Base-by-base conservation (phyloP, 768 basidiomycete species). In the Termitomyces sp. region DNA sequence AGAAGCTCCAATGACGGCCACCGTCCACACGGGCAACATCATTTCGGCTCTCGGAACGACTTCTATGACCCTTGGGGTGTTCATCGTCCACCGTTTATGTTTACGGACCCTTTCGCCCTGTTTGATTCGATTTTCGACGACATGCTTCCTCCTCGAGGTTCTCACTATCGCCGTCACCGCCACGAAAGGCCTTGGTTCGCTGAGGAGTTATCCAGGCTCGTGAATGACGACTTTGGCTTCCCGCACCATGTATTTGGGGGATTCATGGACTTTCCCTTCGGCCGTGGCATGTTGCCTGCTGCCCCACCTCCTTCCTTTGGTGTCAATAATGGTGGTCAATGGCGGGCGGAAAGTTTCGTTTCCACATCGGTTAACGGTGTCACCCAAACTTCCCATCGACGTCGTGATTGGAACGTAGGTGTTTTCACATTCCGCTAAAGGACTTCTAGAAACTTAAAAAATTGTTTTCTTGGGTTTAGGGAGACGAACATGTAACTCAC, bases 51-150 rank as follows among this genome's bases (percentile, higher is more conserved):
- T 45, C 68, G 66, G 53, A 64, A 59, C 59, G 64, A 70, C 46
- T 70, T 72, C 42, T 80, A 69, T 27, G 71, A 77, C 38, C 75
- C 79, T 3, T 65, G 63, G 65, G 65, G 50, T 29, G 50, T 63
- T 48, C 67, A 64, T 44, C 64, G 66, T 32, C 56, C 67, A 12
- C 75, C 74, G 59, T 82, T 80, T 62, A 69, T 66, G 41, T 90
- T 91, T 71, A 86, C 84, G 2, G 89, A 92, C 66, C 90, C 90
- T 2, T 91, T 90, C 66, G 73, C 79, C 21, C 72, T 92, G 35
- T 92, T 92, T 71, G 78, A 90, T 59, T 77, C 82, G 3, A 82
- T 90, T 55, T 91, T 92, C 58, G 81, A 82, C 19, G 75, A 83
- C 63, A 53, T 76, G 14, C 76, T 75, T 23, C 64, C 68, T 35